Base-by-base conservation (phyloP, 768 basidiomycete genomes). In the Trichaptum fuscoviolaceum region DNA sequence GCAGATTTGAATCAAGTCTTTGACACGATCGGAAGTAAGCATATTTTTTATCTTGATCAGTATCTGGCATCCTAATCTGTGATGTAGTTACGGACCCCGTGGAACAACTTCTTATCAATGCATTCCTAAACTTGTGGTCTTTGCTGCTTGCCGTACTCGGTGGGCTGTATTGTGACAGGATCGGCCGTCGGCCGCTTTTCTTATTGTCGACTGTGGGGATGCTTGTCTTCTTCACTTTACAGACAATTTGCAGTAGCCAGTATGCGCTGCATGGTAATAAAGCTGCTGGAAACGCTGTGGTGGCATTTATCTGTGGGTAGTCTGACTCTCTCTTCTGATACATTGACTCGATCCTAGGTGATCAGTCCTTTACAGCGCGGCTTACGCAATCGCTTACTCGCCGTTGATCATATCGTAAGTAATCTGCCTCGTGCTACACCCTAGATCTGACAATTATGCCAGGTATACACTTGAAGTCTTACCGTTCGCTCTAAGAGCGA, bases 391-490 rank as follows among this genome's bases (percentile, higher is more conserved):
- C 35, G 77, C 76, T 35, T 78, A 76, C 68, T 74, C 77, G 5
- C 81, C 81, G 23, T 74, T 81, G 17, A 73, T 78, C 57, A 74
- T 77, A 35, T 70, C 75, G 61, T 68, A 23, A 67, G 64, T 57
- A 23, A 6, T 12, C 3, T 52, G 15, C 42, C 15, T 52, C 20
- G 42, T 52, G 42, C 15, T 20, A 20, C 10, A 52, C 20, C 20
- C 15, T 52, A 52, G 2, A 52, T 52, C 42, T 52, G 20, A 52
- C 10, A 2, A 15, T 12, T 20, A 52, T 20, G 20, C 35, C 63
- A 76, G 74, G 5, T 81, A 81, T 72, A 77, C 76, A 0, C 71
- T 82, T 34, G 82, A 83, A 68, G 81, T 82, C 65, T 69, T 82
- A 68, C 81, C 80, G 9, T 81, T 73, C 65, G 66, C 74, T 34